Evolutionary conservation across 2,329 filamentous ascomycete genomes (phyloP).

Genomic region (Colletotrichum zoysiae): DNA sequence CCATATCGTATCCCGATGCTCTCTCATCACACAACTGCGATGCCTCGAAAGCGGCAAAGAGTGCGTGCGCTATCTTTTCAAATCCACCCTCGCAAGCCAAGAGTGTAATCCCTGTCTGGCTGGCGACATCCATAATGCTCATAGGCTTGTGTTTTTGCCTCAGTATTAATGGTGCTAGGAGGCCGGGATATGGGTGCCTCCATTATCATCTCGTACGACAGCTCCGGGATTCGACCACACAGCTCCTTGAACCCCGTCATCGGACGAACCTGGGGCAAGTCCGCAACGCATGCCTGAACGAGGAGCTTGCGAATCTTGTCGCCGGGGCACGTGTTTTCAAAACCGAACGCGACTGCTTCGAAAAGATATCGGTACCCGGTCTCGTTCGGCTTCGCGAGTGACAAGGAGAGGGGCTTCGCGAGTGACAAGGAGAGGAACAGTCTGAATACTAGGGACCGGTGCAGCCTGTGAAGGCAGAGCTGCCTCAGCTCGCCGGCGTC

Average conservation of each 20-base stretch:
- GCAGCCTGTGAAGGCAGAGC: neutral
- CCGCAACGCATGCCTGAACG: neutral
- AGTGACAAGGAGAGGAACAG: neutral
- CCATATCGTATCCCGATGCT: neutral
- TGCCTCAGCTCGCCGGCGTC: constrained; percentile 4
- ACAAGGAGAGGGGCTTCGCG: too few species aligned
- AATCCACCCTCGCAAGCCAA: neutral
- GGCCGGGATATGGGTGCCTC: neutral
- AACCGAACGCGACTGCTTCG: neutral
- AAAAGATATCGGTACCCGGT: neutral
- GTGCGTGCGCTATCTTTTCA: neutral
- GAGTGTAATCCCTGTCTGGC: too few species aligned
- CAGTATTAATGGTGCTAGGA: too few species aligned
- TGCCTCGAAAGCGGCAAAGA: neutral
- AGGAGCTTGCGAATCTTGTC: constrained; percentile 15
- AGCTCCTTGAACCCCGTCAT: constrained; percentile 3
- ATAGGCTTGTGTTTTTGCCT: too few species aligned
- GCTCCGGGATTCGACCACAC: neutral
- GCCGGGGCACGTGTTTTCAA: constrained; percentile 7
- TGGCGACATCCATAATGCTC: too few species aligned
- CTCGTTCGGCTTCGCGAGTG: too few species aligned
- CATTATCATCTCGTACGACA: neutral
- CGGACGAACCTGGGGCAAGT: neutral
- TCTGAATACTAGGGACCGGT: neutral
- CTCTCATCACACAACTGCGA: neutral